Conservation (phyloP, 2,329 filamentous ascomycete species). For the Fusarium stilboides region DNA sequence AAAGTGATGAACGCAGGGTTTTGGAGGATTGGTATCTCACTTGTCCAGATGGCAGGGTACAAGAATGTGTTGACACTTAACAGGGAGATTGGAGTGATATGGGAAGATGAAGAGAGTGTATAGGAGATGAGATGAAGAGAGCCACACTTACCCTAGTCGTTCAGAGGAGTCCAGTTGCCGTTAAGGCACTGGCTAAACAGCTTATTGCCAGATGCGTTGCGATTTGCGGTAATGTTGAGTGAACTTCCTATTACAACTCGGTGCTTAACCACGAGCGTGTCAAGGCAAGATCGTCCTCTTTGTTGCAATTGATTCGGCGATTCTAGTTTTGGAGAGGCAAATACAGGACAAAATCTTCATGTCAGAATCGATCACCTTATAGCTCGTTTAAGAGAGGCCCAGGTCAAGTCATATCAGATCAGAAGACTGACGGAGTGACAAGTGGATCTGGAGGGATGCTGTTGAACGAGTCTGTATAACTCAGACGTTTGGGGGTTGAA, state of each 20-base stretch:
- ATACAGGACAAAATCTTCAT: slow-evolving; percentile 2
- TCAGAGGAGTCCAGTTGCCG: slow-evolving; percentile 31
- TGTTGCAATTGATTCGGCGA: slow-evolving; percentile 20
- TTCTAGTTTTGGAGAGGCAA: slow-evolving; percentile 6
- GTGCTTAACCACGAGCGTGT: slow-evolving; percentile 20
- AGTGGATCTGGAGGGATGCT: slow-evolving; percentile 33
- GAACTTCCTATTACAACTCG: slow-evolving; percentile 19
- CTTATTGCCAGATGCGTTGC: slow-evolving; percentile 34
- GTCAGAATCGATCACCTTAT: slow-evolving; percentile 15
- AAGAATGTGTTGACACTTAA: slow-evolving; percentile 19
- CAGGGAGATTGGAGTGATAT: slow-evolving; percentile 21
- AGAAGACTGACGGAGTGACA: slow-evolving; percentile 35
- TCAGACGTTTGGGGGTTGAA: slow-evolving; percentile 8
- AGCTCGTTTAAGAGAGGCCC: slow-evolving; percentile 31
- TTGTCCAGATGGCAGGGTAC: slow-evolving; percentile 22
- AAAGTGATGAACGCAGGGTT: slow-evolving; percentile 32
- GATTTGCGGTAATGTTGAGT: slow-evolving; percentile 28
- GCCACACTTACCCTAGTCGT: slow-evolving; percentile 39
- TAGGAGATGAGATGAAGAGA: slow-evolving; percentile 22
- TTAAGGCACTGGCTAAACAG: slow-evolving; percentile 38
- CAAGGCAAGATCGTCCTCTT: slow-evolving; percentile 26
- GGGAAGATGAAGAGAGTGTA: slow-evolving; percentile 8
- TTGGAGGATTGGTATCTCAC: slow-evolving; percentile 7
- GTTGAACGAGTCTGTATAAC: slow-evolving; percentile 20
- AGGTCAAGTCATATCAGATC: slow-evolving; percentile 40